phyloP scores from a whole-genome alignment of 2,329 filamentous ascomycete species.

The Fusarium pseudocircinatum region DNA sequence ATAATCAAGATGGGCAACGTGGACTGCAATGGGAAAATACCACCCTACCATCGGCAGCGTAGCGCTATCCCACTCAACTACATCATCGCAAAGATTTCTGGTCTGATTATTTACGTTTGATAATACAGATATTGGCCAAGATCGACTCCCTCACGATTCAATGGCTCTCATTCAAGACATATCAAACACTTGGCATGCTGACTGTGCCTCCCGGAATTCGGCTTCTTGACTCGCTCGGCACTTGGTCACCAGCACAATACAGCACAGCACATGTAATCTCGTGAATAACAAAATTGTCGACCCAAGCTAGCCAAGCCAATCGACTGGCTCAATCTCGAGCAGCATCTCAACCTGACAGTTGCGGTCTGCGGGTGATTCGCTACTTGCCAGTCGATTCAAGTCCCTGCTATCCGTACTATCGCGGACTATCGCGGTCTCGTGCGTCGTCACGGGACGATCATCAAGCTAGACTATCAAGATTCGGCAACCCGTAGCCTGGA shows the following conservation, averaged over 20 bases:
- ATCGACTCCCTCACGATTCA: background rate
- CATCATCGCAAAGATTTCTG: slow-evolving; percentile 11
- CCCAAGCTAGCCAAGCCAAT: slow-evolving; percentile 8
- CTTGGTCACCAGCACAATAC: slow-evolving; percentile 15
- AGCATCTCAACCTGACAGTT: slow-evolving; percentile 26
- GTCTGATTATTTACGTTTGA: slow-evolving; percentile 20
- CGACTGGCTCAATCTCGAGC: slow-evolving; percentile 10
- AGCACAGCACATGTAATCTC: background rate
- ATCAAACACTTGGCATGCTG: background rate
- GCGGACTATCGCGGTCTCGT: slow-evolving; percentile 29
- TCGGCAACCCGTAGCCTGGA: background rate
- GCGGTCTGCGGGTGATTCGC: slow-evolving; percentile 39
- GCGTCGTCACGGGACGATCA: slow-evolving; percentile 35
- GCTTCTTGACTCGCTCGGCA: slow-evolving; percentile 34
- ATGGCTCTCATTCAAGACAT: slow-evolving; percentile 8
- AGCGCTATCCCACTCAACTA: slow-evolving; percentile 27
- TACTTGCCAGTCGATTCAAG: slow-evolving; percentile 8
- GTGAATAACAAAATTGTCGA: background rate
- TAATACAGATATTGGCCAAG: slow-evolving; percentile 8
- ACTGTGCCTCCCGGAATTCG: slow-evolving; percentile 16
- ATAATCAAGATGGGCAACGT: slow-evolving; percentile 26
- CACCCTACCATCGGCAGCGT: slow-evolving; percentile 15
- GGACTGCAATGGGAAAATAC: slow-evolving; percentile 22
- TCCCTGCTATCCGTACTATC: background rate
- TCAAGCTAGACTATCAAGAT: slow-evolving; percentile 15